Evolutionary conservation across 768 basidiomycete genomes (phyloP), one percentile per base, ranked within the genome.

Genomic region (Russula griseocarnosa): DNA sequence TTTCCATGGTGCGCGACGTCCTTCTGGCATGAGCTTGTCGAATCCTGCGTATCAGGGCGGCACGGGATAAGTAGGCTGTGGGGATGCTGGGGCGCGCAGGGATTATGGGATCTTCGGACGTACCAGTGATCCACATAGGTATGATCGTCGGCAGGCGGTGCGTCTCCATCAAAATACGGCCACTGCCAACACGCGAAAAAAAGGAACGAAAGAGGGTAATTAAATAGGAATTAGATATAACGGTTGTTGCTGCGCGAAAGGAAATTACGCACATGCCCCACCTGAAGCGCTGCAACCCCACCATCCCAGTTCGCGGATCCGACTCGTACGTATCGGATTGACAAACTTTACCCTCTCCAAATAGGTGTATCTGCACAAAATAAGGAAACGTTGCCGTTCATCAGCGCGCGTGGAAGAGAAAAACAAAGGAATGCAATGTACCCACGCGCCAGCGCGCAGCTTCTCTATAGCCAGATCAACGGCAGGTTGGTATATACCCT

Each of bases 81-180:
- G 2, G 11, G 3, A 22, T 9, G 10, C 6, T 18, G 2, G 10
- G 46, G 13, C 18, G 11, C 36, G 10, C 18, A 9, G 50, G 16
- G 62, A 47, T 47, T 1, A 22, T 22, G 5, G 1, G 46, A 8
- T n/a, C 8, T 9, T 11, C 13, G 5, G 46, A 47, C 77, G n/a
- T 57, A 82, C 88, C 87, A n/a, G 89, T 87, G 14, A 98, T 78
- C 93, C 93, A 98, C 82, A 97, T 90, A 2, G 95, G 95, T 66
- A 98, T 87, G 62, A 97, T 84, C 24, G 86, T 74, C 3, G 95
- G 95, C 50, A 84, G 81, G n/a, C 77, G 70, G 16, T 78, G 73
- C 10, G 80, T 76, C 61, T 87, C 84, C 83, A 87, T 94, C 50
- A 98, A 72, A 38, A 97, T 88, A 28, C 94, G 83, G 44, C 91